phyloP scores from a whole-genome alignment of 805 yeast species.

The Saccharomycopsis schoenii region DNA sequence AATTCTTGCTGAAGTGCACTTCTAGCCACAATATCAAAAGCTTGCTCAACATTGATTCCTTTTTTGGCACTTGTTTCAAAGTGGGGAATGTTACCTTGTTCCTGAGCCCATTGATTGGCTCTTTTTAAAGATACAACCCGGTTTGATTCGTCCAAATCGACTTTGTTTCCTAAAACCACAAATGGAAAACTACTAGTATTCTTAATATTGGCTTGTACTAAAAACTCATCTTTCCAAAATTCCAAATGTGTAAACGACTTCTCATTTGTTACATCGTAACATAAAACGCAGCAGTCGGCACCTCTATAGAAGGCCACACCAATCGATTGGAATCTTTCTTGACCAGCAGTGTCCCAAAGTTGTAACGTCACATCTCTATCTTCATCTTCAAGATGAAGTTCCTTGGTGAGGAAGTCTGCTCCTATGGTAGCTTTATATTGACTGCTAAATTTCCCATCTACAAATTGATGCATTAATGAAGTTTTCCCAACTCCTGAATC shows the following conservation, averaged over 20 bases:
- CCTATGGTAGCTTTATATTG: slow-evolving; percentile 98
- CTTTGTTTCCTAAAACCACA: slow-evolving; percentile 88
- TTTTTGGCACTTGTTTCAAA: slow-evolving; percentile 98
- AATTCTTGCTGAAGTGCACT: slow-evolving; percentile 89
- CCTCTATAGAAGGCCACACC: slow-evolving; percentile 98
- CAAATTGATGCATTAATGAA: slow-evolving; percentile 93
- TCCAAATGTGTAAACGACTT: slow-evolving; percentile 85
- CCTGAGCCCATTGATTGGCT: slow-evolving; percentile 53
- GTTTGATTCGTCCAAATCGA: slow-evolving; percentile 87
- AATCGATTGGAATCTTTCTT: slow-evolving; percentile 90
- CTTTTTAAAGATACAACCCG: slow-evolving; percentile 54
- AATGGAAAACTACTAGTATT: slow-evolving; percentile 96
- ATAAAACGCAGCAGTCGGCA: slow-evolving; percentile 94
- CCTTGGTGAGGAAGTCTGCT: slow-evolving; percentile 92
- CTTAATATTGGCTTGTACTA: slow-evolving; percentile 84
- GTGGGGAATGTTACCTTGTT: slow-evolving; percentile 74
- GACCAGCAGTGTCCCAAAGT: slow-evolving; percentile 99
- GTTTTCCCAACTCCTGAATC: slow-evolving; percentile 98
- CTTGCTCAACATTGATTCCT: slow-evolving; percentile 88
- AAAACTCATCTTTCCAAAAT: slow-evolving; percentile 91
- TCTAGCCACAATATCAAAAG: slow-evolving; percentile 91
- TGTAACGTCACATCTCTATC: slow-evolving; percentile 52
- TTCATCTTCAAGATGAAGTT: slow-evolving; percentile 80
- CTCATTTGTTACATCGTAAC: slow-evolving; percentile 91
- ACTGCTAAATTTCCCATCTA: slow-evolving; percentile 85